phyloP scores from a whole-genome alignment of 257 asterid species.

The Nicotiana obtusifolia region DNA sequence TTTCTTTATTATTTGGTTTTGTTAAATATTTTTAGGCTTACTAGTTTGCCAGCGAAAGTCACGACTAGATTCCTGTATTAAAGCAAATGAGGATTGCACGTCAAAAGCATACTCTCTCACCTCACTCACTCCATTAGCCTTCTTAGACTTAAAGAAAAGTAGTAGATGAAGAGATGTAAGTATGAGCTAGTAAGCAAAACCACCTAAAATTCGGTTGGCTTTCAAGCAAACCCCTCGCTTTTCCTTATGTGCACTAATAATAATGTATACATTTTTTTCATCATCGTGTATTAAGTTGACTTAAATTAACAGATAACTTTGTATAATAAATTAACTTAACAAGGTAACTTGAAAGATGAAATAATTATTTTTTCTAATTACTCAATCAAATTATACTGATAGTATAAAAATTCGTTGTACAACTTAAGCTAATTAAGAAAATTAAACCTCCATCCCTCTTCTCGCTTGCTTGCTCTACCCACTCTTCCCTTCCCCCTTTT shows the following conservation, averaged over 20 bases:
- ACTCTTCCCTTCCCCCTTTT: background rate
- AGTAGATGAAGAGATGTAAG: conserved; percentile 8
- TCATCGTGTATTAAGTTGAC: background rate
- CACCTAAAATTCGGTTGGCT: conserved; percentile 48
- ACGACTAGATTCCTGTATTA: conserved; percentile 36
- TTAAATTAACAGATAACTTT: background rate
- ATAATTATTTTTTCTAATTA: no score
- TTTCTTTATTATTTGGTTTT: background rate
- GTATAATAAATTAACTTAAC: background rate
- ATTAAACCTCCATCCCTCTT: background rate
- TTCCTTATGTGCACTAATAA: conserved; percentile 16
- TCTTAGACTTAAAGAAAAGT: conserved; percentile 52
- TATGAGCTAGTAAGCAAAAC: conserved; percentile 18
- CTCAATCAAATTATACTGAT: background rate
- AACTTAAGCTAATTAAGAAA: background rate
- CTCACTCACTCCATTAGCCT: conserved; percentile 40
- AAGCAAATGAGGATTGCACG: conserved; percentile 50
- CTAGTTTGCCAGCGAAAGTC: conserved; percentile 41
- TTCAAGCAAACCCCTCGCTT: no score
- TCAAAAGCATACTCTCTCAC: conserved; percentile 50
- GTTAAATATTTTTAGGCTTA: background rate
- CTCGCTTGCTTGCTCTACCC: background rate
- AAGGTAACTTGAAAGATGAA: background rate
- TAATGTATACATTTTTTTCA: background rate
- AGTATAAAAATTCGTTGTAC: background rate